A percentile compares a stretch with the other conserved stretches of the same genome.
Evolutionary conservation across 2,329 filamentous ascomycete species (phyloP).

Genomic region (Diaporthe sp.): DNA sequence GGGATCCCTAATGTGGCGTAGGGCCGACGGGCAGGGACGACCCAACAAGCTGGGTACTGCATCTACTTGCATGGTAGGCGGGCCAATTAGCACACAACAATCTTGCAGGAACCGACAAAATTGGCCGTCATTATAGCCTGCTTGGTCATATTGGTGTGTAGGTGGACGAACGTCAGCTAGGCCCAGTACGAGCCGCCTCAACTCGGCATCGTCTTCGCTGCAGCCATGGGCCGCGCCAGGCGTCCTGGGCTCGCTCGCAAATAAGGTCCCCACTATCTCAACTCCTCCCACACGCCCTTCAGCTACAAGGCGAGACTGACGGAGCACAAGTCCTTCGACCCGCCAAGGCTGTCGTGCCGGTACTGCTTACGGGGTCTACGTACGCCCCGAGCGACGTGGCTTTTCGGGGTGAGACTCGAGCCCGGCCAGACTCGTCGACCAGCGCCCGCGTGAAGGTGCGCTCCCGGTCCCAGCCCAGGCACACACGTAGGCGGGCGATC

Average conservation of each 20-base stretch:
- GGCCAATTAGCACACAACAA: constrained; percentile 3
- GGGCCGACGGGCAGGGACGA: constrained; percentile 6
- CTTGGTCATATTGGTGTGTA: background rate
- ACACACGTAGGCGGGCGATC: background rate
- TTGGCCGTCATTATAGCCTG: background rate
- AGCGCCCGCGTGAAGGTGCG: background rate
- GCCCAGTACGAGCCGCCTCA: background rate
- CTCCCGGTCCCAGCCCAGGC: background rate
- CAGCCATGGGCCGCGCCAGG: background rate
- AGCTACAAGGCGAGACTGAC: background rate
- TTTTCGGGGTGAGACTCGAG: constrained; percentile 7
- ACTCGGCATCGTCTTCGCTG: background rate
- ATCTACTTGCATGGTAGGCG: background rate
- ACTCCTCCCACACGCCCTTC: background rate
- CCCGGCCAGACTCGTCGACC: background rate
- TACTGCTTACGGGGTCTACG: background rate
- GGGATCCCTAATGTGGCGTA: constrained; percentile 1
- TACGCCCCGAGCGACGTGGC: constrained; percentile 14
- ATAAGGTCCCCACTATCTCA: background rate
- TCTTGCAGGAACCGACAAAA: background rate
- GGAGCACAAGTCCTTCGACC: background rate
- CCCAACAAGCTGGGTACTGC: background rate
- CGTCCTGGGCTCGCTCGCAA: background rate
- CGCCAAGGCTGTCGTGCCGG: background rate
- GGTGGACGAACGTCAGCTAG: background rate